Base-by-base conservation (phyloP, 345 rosid genomes). In the Salix brachista region DNA sequence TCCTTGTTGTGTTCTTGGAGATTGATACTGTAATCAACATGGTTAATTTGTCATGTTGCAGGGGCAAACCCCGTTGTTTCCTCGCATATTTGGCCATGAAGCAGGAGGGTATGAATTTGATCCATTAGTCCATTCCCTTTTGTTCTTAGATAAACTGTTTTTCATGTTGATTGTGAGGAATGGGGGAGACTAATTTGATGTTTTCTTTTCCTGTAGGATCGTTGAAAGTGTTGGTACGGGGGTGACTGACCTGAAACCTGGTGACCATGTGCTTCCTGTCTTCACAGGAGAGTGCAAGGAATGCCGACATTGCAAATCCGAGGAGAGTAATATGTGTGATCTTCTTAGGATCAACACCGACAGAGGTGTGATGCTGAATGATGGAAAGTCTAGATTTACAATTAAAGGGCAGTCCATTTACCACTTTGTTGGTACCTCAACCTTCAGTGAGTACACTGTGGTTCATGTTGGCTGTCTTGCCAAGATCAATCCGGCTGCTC, bases 401-500 rank as follows among this genome's bases (percentile, higher is more conserved):
- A 78, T 87, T 12, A 83, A 73, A 9, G 89, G 88, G 10, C 41
- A 84, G 4, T 83, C 86, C 21, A 77, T 87, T 68, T 79, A 80
- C 56, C 86, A 84, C 67, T 87, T 85, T 60, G 82, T 87, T 76
- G 88, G 86, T 4, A 84, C 85, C 8, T 84, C 86, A 12, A 85
- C 87, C 6, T 80, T 84, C 6, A 84, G 86, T 21, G 87, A 86
- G 19, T 84, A 83, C 76, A 87, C 90, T 16, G 86, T 83, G 17
- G 71, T 78, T 52, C 88, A 87, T 50, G 80, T 65, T 18, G 88
- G 86, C 1, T 85, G 84, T 73, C 72, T 83, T 2, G 88, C 88
- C 62, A 87, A 87, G 85, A 81, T 87, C 84, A 79, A 87, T 54
- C 88, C 90, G 8, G 77, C 28, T 9, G 88, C 90, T 67, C 90